phyloP scores from a whole-genome alignment of 345 rosid genomes.

The Abelmoschus esculentus region DNA sequence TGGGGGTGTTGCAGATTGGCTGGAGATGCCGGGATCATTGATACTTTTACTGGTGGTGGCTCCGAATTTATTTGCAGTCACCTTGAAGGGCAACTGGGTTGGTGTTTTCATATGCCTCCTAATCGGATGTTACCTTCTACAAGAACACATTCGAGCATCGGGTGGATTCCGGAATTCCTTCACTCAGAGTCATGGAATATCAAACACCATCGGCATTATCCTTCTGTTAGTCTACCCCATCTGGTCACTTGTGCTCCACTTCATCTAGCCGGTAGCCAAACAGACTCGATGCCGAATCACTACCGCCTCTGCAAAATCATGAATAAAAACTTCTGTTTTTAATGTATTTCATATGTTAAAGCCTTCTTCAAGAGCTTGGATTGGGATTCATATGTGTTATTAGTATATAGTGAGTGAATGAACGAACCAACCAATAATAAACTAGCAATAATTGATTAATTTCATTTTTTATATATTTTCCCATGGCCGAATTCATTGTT shows the following conservation, averaged over 20 bases:
- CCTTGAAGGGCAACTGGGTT: constrained; percentile 11
- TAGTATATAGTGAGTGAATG: no score
- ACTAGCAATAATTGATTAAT: neutral
- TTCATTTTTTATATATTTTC: neutral
- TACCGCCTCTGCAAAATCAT: neutral
- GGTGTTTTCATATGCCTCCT: constrained; percentile 61
- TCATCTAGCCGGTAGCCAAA: constrained; percentile 25
- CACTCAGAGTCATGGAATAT: constrained; percentile 58
- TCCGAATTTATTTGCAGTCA: neutral
- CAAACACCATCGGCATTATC: constrained; percentile 76
- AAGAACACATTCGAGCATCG: constrained; percentile 88
- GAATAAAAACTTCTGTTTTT: neutral
- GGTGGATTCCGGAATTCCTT: constrained; percentile 87
- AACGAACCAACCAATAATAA: neutral
- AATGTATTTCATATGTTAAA: neutral
- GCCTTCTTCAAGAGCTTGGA: neutral
- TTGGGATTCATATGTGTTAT: neutral
- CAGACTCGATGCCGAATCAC: neutral
- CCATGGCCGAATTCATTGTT: neutral
- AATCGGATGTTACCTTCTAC: constrained; percentile 80
- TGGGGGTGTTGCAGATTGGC: constrained; percentile 1
- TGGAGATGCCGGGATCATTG: constrained; percentile 7
- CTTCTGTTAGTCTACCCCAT: constrained; percentile 70
- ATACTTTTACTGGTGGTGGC: constrained; percentile 7
- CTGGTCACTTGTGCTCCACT: constrained; percentile 57